phyloP scores from a whole-genome alignment of 441 rosid species.

The Syzygium malaccense region DNA sequence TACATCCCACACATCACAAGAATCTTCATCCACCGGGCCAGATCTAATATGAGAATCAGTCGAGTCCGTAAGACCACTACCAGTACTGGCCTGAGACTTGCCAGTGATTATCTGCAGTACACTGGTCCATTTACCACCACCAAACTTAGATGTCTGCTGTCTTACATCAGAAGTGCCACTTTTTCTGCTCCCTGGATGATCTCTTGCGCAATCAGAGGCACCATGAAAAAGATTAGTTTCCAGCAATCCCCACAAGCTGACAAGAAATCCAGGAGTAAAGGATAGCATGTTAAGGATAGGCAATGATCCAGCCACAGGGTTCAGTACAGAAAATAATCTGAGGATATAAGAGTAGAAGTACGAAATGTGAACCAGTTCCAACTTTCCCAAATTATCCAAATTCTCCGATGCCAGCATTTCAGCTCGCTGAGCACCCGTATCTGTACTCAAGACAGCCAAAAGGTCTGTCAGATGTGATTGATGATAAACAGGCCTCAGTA shows the following conservation, averaged over 20 bases:
- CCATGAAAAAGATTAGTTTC: slow-evolving; percentile 48
- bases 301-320: slow-evolving; percentile 61
- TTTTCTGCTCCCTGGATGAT: slow-evolving; percentile 30
- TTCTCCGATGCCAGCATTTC: slow-evolving; percentile 18
- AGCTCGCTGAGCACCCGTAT: slow-evolving; percentile 19
- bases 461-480: slow-evolving; percentile 93
- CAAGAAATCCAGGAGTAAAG: slow-evolving; percentile 83
- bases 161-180: slow-evolving; percentile 35
- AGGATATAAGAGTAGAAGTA: slow-evolving; percentile 82
- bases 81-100: slow-evolving; percentile 48
- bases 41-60: slow-evolving; percentile 29
- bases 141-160: slow-evolving; percentile 42
- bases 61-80: slow-evolving; percentile 11
- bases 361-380: slow-evolving; percentile 67
- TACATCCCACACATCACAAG: slow-evolving; percentile 66
- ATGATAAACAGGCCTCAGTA: slow-evolving; percentile 71
- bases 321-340: slow-evolving; percentile 61
- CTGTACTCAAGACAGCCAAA: slow-evolving; percentile 41
- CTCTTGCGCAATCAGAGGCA: slow-evolving; percentile 15
- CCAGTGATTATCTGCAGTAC: slow-evolving; percentile 73
- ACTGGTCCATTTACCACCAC: slow-evolving; percentile 61
- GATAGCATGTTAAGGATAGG: slow-evolving; percentile 91
- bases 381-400: slow-evolving; percentile 25
- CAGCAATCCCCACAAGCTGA: slow-evolving; percentile 58
- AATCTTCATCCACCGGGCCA: slow-evolving; percentile 31